A percentile compares a stretch with the other conserved stretches of the same genome.
Conservation (phyloP, 1,139 yeast species). For the Kurtzmaniella quercitrusa region DNA sequence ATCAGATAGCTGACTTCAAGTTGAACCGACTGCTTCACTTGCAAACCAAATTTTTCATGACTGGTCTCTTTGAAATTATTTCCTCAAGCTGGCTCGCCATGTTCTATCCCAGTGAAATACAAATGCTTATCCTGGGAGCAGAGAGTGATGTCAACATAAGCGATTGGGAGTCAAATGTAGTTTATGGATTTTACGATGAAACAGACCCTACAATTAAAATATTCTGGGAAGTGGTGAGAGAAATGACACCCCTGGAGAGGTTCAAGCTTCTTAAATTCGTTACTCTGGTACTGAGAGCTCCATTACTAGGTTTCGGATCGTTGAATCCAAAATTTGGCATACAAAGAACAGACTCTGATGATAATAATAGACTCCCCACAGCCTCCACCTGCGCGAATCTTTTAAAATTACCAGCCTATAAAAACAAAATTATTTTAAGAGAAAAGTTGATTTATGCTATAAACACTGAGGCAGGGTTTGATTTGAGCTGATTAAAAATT, state of each 20-base stretch:
- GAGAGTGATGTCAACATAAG: conserved; percentile 60
- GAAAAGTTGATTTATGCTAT: conserved; percentile 74
- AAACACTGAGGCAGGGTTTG: conserved; percentile 81
- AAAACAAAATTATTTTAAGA: conserved; percentile 51
- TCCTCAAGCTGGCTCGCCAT: conserved; percentile 73
- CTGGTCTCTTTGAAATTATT: conserved; percentile 68
- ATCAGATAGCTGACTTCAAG: conserved; percentile 74
- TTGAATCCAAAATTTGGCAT: conserved; percentile 80
- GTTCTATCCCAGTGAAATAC: conserved; percentile 82
- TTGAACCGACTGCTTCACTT: conserved; percentile 57
- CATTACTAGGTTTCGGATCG: conserved; percentile 77
- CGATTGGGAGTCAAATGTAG: conserved; percentile 63
- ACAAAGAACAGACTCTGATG: conserved; percentile 43
- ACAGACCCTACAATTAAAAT: conserved; percentile 52
- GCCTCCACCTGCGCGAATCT: conserved; percentile 92
- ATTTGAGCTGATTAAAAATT: conserved; percentile 45
- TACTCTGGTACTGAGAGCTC: conserved; percentile 89
- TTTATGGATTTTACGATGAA: conserved; percentile 55
- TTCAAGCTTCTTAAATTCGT: conserved; percentile 74
- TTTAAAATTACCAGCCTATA: conserved; percentile 79
- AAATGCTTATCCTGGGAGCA: conserved; percentile 83
- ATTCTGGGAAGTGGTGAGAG: conserved; percentile 77
- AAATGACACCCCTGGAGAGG: conserved; percentile 59
- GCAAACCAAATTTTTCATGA: conserved; percentile 63
- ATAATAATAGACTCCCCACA: conserved; percentile 64